A percentile compares a stretch with the other conserved stretches of the same genome.
These are phyloP conservation scores for Zalaria obscura DNA, from an alignment of 2,329 filamentous ascomycete genomes.

Conservation along the genomic window DNA sequence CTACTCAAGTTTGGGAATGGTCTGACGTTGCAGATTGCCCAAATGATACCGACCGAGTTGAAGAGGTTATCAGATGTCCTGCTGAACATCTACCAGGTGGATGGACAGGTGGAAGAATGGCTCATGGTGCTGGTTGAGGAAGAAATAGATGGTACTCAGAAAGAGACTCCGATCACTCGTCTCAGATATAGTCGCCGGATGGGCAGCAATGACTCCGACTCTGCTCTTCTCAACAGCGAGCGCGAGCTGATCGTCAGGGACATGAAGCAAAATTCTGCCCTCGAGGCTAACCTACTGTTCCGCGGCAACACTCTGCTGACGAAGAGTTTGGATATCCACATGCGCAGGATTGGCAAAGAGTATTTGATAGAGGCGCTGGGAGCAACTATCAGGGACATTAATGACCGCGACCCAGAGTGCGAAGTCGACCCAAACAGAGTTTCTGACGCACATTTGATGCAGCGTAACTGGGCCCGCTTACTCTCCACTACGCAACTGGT, in stretches of 20 bases:
- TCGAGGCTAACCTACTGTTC: slow-evolving; percentile 89
- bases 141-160: slow-evolving; percentile 87
- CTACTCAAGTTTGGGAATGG: slow-evolving; percentile 74
- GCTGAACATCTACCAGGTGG: slow-evolving; percentile 90
- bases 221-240: slow-evolving; percentile 30
- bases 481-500: slow-evolving; percentile 65
- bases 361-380: slow-evolving; percentile 78
- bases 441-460: slow-evolving; percentile 51
- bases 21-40: slow-evolving; percentile 71
- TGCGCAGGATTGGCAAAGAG: slow-evolving; percentile 85
- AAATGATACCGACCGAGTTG: slow-evolving; percentile 62
- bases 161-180: slow-evolving; percentile 56
- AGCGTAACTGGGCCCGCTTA: slow-evolving; percentile 70
- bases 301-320: slow-evolving; percentile 89
- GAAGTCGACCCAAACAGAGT: slow-evolving; percentile 87
- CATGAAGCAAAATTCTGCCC: slow-evolving; percentile 62
- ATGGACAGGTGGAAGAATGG: slow-evolving; percentile 74
- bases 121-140: slow-evolving; percentile 87
- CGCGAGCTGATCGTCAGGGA: slow-evolving; percentile 61
- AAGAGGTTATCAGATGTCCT: slow-evolving; percentile 73
- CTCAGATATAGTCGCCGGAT: slow-evolving; percentile 56
- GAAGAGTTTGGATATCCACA: slow-evolving; percentile 85
- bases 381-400: slow-evolving; percentile 80
- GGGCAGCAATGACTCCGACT: slow-evolving; percentile 53
- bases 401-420: slow-evolving; percentile 78